Evolutionary conservation across 371 early-diverging fungal genomes (phyloP), one percentile per base, ranked within the genome.

Genomic region (Mortierella sp.): DNA sequence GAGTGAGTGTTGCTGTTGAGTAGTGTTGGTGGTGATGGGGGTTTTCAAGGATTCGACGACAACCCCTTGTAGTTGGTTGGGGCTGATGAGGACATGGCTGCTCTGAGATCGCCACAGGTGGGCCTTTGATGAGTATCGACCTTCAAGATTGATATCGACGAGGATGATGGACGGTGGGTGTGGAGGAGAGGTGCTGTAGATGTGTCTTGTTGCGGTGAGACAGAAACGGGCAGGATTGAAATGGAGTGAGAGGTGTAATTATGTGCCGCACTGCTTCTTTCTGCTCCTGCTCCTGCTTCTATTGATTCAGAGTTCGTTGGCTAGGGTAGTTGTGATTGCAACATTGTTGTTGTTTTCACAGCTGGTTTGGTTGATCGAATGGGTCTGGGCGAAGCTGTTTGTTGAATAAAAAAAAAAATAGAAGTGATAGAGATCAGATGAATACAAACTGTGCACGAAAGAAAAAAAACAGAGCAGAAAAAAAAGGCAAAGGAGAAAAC

Each of bases 31-130:
- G 22, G 63, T 63, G 9, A 40, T 34, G 7, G 82, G 82, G 6
- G 82, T 71, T 52, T 64, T 77, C 13, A 77, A 24, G 2, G 82
- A 77, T 24, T 81, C 82, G 26, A 81, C 39, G 14, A 81, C 74
- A 40, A 81, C 48, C 0, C 82, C 75, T 13, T 71, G 65, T 10
- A 81, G 70, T 39, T 77, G 82, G 24, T 73, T 70, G 3, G 82
- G 82, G 34, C 77, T 77, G 24, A 22, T 5, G 9, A 67, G 63
- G 26, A 53, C 41, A 16, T 66, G 14, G 24, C 39, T 58, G 47
- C 68, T 71, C 31, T 69, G 70, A 9, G 74, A 79, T 41, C 65
- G 48, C 45, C 48, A 67, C 13, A 64, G 29, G 50, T 8, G 29
- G 64, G 53, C 37, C 45, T 24, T 39, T 41, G 66, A 10, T 45